Base-by-base conservation (phyloP, 768 basidiomycete genomes). In the Sarcodon aspratus region DNA sequence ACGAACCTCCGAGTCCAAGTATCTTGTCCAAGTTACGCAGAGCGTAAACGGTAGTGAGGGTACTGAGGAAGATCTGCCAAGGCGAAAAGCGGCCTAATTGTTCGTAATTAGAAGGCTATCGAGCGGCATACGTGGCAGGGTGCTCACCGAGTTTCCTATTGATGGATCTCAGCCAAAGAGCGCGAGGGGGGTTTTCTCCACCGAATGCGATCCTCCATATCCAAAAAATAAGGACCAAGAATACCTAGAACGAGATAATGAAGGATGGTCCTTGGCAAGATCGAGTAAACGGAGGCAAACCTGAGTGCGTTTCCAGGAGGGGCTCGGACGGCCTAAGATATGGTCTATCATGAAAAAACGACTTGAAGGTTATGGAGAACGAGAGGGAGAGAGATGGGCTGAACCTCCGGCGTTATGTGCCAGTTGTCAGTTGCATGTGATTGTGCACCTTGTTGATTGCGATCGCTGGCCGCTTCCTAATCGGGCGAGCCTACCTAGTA, bases 151-250 rank as follows among this genome's bases (percentile, higher is more conserved):
- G 68, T 9, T 60, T 58, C 56, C 71, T 74, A 58, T 88, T 90
- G 15, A 74, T 54, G 35, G 65, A 66, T 43, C 76, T 73, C 0
- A 90, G 59, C 76, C 79, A 80, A 33, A 85, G 59, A n/a, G 88
- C 48, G 12, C 77, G 71, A 0, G 90, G 90, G 18, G 80, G 82
- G 1, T 69, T 66, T 0, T 76, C 69, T 51, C 75, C 75, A 1
- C 88, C 86, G 7, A 74, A 69, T 13, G 75, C 59, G 49, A 98
- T 80, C 18, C 86, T 70, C 79, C 83, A 92, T 48, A 85, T 57
- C 93, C 94, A 97, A 67, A 97, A 96, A 63, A 89, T 58, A 53
- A 96, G 77, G 56, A 96, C 88, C 44, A 96, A 73, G 59, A 94
- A 82, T 47, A 96, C 90, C 83, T 98, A 17, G 18, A 27, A 44